Evolutionary conservation across 345 rosid genomes (phyloP).

Genomic region (Euphorbia peplus): DNA sequence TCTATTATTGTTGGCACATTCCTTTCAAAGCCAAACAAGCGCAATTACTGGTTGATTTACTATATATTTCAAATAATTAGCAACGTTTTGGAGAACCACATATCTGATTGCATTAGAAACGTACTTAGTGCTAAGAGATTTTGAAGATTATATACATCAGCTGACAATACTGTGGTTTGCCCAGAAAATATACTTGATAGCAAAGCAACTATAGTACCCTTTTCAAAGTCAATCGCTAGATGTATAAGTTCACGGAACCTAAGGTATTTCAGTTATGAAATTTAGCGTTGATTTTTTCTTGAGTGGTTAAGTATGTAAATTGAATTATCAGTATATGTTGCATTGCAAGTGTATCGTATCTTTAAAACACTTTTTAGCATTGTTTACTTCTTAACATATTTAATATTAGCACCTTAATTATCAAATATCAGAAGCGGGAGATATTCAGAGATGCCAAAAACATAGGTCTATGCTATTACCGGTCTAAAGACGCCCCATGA

Average conservation of each 20-base stretch:
- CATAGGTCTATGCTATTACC: conserved; percentile 41
- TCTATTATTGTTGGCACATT: conserved; percentile 72
- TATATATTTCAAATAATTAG: neutral
- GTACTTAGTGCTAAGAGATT: neutral
- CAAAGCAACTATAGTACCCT: neutral
- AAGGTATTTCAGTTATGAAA: neutral
- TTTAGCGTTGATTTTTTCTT: neutral
- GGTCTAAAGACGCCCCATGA: conserved; percentile 63
- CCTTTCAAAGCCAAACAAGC: conserved; percentile 31
- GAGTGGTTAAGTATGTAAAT: neutral
- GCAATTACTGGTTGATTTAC: neutral
- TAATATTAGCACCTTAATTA: neutral
- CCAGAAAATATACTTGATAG: neutral
- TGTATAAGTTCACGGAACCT: neutral
- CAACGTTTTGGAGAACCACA: neutral
- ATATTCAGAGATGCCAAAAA: neutral
- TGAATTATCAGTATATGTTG: neutral
- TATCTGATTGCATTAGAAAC: neutral
- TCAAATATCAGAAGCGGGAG: neutral
- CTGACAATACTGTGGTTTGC: neutral
- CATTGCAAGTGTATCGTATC: neutral
- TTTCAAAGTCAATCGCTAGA: neutral
- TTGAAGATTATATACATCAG: neutral
- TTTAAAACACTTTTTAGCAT: neutral
- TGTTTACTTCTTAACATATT: neutral